Evolutionary conservation across 148 eudicot species (phyloP), one percentile per base, ranked within the genome.

Genomic region (Camellia lanceoleosa): DNA sequence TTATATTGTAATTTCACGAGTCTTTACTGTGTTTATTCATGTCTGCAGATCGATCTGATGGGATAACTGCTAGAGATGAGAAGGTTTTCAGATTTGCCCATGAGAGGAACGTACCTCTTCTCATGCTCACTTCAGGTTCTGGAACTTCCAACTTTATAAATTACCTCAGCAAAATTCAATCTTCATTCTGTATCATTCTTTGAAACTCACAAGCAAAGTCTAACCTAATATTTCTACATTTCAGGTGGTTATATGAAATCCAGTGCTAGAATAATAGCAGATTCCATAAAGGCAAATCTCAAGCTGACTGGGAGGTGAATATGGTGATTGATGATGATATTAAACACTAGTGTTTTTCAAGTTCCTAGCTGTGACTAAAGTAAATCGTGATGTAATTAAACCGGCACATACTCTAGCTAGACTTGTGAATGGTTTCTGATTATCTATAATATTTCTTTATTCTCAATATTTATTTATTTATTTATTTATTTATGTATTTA

Each of bases 201-300:
- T 64, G 38, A 30, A 30, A 30, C 38, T 71, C 38, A 20, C 7
- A 12, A 13, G 42, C 9, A 18, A 14, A 38, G 20, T 68, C 56
- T 38, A 18, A 60, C 30, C 9, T 71, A 4, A 16, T 3, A 3
- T 14, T 70, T 72, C 11, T 43, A 61, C 51, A 0, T 75, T 75
- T 46, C 85, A 96, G 99, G 99, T 73, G 99, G 99, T 71, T 96
- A 96, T 79, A 91, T 92, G 97, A 96, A 93, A 83, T 96, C 97
- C 54, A 96, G 95, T 73, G 99, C 99, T 16, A 86, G 86, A 76
- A 93, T 96, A 62, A 96, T 93, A 16, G 97, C 98, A 6, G 95
- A 96, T 84, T 96, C 98, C 38, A 91, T 96, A 13, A n/a, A n/a
- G n/a, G n/a, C n/a, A n/a, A n/a, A n/a, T n/a, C n/a, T n/a, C n/a